phyloP scores from a whole-genome alignment of 495 filamentous ascomycete species.

The Tricharina praecox region DNA sequence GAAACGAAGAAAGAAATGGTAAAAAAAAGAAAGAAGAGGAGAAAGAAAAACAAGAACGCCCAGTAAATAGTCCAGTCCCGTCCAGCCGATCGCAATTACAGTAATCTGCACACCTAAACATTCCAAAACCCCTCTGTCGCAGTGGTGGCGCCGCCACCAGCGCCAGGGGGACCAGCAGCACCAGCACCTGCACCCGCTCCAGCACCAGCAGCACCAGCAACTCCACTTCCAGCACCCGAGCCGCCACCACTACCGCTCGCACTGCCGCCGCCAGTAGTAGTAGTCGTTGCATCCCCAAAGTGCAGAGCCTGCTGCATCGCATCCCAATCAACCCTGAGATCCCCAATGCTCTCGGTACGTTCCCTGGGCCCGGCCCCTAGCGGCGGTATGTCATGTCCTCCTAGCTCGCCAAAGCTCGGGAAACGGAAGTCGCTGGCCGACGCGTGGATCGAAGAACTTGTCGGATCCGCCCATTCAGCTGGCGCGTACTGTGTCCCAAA shows the following conservation, averaged over 20 bases:
- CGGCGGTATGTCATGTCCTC: too few species aligned
- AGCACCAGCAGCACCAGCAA: background rate
- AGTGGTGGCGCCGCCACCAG: background rate
- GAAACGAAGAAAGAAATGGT: too few species aligned
- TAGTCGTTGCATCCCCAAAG: conserved; percentile 9
- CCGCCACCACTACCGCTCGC: too few species aligned
- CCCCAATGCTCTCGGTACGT: background rate
- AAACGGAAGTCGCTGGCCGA: background rate
- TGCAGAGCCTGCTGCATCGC: conserved; percentile 22
- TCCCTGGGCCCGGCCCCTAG: background rate
- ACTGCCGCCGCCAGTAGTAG: too few species aligned
- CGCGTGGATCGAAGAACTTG: too few species aligned
- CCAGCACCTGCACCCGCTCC: background rate
- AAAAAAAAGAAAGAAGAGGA: too few species aligned
- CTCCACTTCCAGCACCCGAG: background rate
- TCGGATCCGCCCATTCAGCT: background rate
- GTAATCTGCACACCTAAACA: too few species aligned
- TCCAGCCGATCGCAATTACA: too few species aligned
- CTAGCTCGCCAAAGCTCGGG: background rate
- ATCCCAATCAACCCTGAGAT: conserved; percentile 16
- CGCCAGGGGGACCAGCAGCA: background rate
- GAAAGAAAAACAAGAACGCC: too few species aligned
- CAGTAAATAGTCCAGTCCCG: too few species aligned
- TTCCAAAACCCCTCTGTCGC: background rate
- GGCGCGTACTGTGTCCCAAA: background rate